Base-by-base conservation (phyloP, 169 alveolate genomes). In the Prorocentrum cordatum region DNA sequence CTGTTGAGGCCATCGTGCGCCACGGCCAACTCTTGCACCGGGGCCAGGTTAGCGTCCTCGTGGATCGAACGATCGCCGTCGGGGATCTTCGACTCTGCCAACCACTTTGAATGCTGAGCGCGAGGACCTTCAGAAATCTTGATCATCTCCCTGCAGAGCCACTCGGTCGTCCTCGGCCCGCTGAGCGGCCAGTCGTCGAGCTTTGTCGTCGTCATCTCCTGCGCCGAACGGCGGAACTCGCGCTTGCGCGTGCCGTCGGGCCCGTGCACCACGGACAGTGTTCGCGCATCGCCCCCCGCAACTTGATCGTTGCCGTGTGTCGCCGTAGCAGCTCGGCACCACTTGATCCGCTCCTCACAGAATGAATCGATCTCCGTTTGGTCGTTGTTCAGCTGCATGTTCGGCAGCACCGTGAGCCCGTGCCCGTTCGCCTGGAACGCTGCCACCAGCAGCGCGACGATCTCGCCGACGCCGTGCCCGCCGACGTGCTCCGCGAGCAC, bases 91-190 rank as follows among this genome's bases (percentile, higher is more conserved):
- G 38, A 12, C 47, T 58, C 39, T 10, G 10, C 35, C n/a, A 58
- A 33, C 89, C 89, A 79, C 2, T 47, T 24, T 47, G 27, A 18
- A n/a, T 79, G 77, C 24, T 79, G 89, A 22, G 45, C 64, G 9
- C 54, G 0, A 71, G 45, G 9, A 66, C 83, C 33, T 22, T 39
- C 42, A 71, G 59, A 42, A 42, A 71, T 0, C 18, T 39, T 1
- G 1, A 20, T 16, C 42, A 35, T 0, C 47, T 71, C 32, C 83
- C 3, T 7, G 66, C 16, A 71, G 29, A 1, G 16, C 7, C 2
- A 16, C 0, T 32, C 64, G 7, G 20, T 39, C 64, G 0, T 10
- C 67, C 31, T 20, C 26, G 12, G 27, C 20, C 32, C 9, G 31
- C 6, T 16, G 58, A 0, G 29, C n/a, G 3, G 67, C 83, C 18